These are phyloP conservation scores for Quillaja saponaria DNA, from an alignment of 306 rosid genomes.

Conservation along the genomic window DNA sequence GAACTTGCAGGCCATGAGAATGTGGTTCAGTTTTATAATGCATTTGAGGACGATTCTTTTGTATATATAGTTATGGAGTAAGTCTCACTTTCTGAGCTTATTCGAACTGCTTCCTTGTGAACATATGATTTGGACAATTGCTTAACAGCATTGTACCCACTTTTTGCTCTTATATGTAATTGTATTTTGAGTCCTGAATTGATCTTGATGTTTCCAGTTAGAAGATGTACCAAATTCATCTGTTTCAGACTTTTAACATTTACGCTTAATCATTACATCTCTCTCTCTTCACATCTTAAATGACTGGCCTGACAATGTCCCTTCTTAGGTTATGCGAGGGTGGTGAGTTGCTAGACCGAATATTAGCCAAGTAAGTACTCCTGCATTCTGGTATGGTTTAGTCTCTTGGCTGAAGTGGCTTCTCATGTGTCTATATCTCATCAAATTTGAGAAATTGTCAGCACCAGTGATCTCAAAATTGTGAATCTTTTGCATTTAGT, in stretches of 20 bases:
- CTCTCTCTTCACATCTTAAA: slow-evolving; percentile 4
- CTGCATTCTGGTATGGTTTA: slow-evolving; percentile 23
- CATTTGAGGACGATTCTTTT: slow-evolving; percentile 87
- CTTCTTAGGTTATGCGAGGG: slow-evolving; percentile 90
- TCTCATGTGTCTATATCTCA: slow-evolving; percentile 6
- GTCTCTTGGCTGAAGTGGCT: slow-evolving; percentile 20
- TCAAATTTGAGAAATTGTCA: slow-evolving; percentile 18
- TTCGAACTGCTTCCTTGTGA: slow-evolving; percentile 16
- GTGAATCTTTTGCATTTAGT: slow-evolving; percentile 16
- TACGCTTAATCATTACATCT: slow-evolving; percentile 1
- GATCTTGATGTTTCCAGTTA: slow-evolving; percentile 16
- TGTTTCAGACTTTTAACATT: not conserved
- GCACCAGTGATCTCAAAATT: slow-evolving; percentile 10
- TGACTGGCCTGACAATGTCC: not conserved
- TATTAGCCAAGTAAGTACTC: slow-evolving; percentile 83
- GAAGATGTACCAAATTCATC: no score
- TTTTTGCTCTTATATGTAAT: not conserved
- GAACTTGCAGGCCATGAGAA: slow-evolving; percentile 94
- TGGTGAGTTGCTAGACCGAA: slow-evolving; percentile 92
- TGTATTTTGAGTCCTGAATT: not conserved
- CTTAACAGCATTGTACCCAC: not conserved
- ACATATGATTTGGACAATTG: slow-evolving; percentile 23
- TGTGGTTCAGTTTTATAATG: slow-evolving; percentile 81
- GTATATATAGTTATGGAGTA: slow-evolving; percentile 99
- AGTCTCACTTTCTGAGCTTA: slow-evolving; percentile 34